Evolutionary conservation across 495 filamentous ascomycete genomes (phyloP), one percentile per base, ranked within the genome.

Genomic region (Penicillium samsonianum): DNA sequence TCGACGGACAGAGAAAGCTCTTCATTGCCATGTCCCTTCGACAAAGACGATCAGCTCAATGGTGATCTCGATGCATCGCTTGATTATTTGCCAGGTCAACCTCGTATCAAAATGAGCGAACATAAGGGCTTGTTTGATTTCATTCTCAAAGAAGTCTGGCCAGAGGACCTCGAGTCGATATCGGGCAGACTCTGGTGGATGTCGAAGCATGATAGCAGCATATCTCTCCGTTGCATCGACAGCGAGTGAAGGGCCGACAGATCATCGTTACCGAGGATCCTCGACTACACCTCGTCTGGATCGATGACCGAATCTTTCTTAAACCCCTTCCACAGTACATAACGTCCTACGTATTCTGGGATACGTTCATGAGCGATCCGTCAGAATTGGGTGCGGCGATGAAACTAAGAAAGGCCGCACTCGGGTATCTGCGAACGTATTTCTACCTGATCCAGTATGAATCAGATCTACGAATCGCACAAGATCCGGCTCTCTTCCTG

Each of bases 211-310:
- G 42, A 50, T 11, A 53, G 58, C 26, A 52, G 50, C 2, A 76
- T 45, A 69, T 74, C 41, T 67, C 50, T 9, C 38, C 76, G 2
- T 67, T 84, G 7, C 68, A 79, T 49, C 58, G 62, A 19, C 80
- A 84, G 56, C 33, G 28, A 9, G 64, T 80, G 2, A 67, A 67
- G 28, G 70, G 72, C 12, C 80, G 82, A 2, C 45, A 64, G 1
- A 79, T 85, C 12, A 26, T 81, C 14, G 33, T 77, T 7, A 73
- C 71, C 4, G 83, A 88, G 50, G 50, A 80, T 23, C 68, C 75
- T 0, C 62, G 72, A 3, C 64, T 86, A 9, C 84, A 88, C 53
- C 74, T 86, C 0, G 70, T 86, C 14, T 88, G 82, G 85, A 58
- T 61, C 37, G 57, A 80, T 25, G 57, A 73, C n/a, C n/a, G 23